These are phyloP conservation scores for Geosmithia morbida DNA, from an alignment of 2,329 filamentous ascomycete species.

Conservation along the genomic window DNA sequence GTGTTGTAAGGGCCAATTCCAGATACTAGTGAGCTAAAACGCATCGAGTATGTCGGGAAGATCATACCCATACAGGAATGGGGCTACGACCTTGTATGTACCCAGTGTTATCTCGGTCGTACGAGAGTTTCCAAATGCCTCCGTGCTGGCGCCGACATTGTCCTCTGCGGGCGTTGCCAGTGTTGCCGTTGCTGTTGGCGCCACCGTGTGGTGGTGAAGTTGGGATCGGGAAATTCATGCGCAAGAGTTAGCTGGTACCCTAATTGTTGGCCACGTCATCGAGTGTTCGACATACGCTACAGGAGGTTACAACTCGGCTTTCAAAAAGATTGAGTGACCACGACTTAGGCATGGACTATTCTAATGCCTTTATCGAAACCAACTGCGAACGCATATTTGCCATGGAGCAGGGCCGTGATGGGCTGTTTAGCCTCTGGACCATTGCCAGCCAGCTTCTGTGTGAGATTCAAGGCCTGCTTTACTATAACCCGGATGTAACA, in stretches of 20 bases:
- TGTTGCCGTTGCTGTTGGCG: constrained; percentile 37
- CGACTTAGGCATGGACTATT: constrained; percentile 16
- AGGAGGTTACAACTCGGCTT: constrained; percentile 39
- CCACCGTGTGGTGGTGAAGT: constrained; percentile 38
- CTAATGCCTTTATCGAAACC: constrained; percentile 20
- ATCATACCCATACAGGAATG: constrained; percentile 2
- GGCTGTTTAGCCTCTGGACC: constrained; percentile 19
- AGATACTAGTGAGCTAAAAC: not conserved
- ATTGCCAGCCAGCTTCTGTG: constrained; percentile 25
- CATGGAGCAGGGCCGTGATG: constrained; percentile 16
- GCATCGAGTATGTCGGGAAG: too few relatives aligned
- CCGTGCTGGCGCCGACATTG: constrained; percentile 26
- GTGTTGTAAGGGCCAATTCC: too few relatives aligned
- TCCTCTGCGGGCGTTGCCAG: constrained; percentile 34
- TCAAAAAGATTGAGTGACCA: constrained; percentile 13
- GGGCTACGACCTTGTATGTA: constrained; percentile 11
- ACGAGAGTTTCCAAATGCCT: constrained; percentile 29
- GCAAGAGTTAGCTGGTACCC: constrained; percentile 32
- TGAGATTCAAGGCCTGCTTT: constrained; percentile 28
- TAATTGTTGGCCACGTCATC: constrained; percentile 37
- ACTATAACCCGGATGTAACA: constrained; percentile 28
- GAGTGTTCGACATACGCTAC: constrained; percentile 40
- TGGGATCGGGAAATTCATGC: constrained; percentile 36
- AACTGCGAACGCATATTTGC: constrained; percentile 19
- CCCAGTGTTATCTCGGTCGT: constrained; percentile 29